Conservation (phyloP, 2,329 filamentous ascomycete genomes). For the Curvularia verruculosa region DNA sequence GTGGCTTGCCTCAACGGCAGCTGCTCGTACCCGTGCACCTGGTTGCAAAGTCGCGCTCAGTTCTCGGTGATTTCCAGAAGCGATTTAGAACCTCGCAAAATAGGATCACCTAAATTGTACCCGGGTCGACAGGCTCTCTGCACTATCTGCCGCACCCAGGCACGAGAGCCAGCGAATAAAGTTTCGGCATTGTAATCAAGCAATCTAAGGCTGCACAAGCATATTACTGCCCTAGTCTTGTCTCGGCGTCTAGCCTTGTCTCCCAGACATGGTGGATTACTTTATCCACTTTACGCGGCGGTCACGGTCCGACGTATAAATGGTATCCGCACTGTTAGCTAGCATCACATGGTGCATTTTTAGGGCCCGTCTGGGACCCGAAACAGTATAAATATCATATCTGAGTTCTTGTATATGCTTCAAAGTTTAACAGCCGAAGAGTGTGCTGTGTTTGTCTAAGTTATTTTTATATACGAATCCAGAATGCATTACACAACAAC, state of each 20-base stretch:
- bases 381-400: constrained; percentile 1
- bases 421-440: not conserved
- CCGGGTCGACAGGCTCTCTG: constrained; percentile 8
- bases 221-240: constrained; percentile 11
- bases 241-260: constrained; percentile 12
- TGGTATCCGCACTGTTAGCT: constrained; percentile 18
- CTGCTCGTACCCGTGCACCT: not conserved
- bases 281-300: constrained; percentile 35
- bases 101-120: not conserved
- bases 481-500: constrained; percentile 33
- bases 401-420: not conserved
- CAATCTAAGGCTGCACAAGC: constrained; percentile 18
- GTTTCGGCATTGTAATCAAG: constrained; percentile 8
- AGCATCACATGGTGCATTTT: constrained; percentile 27
- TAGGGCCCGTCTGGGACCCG: constrained; percentile 11
- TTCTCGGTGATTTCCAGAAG: not conserved
- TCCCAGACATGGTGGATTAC: constrained; percentile 11
- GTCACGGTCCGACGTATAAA: constrained; percentile 38
- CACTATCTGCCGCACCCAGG: not conserved
- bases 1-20: not conserved
- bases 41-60: not conserved
- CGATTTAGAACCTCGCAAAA: not conserved
- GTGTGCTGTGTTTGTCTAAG: not conserved
- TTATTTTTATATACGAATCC: not conserved
- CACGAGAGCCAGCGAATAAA: not conserved